phyloP scores from a whole-genome alignment of 2,329 filamentous ascomycete species.

The Calonectria montana region DNA sequence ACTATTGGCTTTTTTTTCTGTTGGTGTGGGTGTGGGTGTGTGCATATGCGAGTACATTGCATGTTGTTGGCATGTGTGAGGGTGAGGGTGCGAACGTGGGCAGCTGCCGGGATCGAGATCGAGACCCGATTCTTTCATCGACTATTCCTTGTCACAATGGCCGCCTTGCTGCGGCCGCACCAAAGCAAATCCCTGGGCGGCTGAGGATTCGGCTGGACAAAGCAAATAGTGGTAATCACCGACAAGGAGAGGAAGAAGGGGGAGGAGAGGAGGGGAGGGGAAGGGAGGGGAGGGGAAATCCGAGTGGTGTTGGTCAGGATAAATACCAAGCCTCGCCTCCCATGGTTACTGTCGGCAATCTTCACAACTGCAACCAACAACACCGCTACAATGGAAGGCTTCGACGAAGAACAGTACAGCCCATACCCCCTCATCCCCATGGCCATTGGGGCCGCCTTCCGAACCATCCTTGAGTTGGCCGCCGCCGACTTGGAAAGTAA shows the following conservation, averaged over 20 bases:
- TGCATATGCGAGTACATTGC: neutral
- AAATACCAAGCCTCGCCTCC: neutral
- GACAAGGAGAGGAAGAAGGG: too few relatives aligned
- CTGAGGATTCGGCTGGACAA: neutral
- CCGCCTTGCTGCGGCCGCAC: neutral
- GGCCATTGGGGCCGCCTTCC: neutral
- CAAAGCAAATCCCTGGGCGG: neutral
- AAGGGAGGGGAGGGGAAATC: neutral
- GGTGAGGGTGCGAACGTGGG: neutral
- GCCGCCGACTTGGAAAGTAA: neutral
- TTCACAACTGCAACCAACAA: neutral
- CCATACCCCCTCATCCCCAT: neutral
- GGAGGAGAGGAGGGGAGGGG: neutral
- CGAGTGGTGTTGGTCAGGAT: neutral
- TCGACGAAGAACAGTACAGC: neutral
- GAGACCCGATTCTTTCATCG: neutral
- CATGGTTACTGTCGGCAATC: neutral
- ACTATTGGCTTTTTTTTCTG: neutral
- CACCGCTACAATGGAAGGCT: neutral
- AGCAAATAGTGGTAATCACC: neutral
- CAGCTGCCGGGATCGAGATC: neutral
- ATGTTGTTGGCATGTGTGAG: neutral
- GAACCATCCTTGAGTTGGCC: too few relatives aligned
- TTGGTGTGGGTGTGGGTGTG: neutral
- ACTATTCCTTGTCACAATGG: neutral